These are phyloP conservation scores for Phascolomyces articulosus DNA, from an alignment of 371 early-diverging fungal species.

Conservation along the genomic window DNA sequence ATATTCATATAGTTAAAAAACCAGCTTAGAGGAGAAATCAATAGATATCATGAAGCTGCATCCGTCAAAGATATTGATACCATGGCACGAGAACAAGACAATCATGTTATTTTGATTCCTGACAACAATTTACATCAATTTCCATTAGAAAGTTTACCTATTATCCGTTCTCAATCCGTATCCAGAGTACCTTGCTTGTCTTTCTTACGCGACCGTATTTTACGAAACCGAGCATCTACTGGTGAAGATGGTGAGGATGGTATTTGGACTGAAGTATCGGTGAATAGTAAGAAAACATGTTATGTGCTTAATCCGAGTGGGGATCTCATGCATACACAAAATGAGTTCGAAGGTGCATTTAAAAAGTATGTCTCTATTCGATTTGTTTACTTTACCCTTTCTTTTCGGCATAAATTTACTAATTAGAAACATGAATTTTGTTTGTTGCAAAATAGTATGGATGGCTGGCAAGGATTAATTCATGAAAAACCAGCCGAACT, in stretches of 20 bases:
- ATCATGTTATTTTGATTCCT: constrained; percentile 79
- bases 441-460: no score
- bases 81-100: constrained; percentile 24
- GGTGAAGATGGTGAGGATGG: constrained; percentile 16
- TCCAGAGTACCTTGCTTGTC: constrained; percentile 84
- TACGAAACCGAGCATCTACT: constrained; percentile 25
- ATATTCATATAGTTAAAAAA: constrained; percentile 20
- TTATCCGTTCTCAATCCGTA: constrained; percentile 67
- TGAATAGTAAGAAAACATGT: constrained; percentile 59
- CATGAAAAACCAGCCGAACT: constrained; percentile 71
- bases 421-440: no score
- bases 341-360: constrained; percentile 67
- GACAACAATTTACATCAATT: constrained; percentile 81
- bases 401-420: no score
- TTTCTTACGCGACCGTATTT: constrained; percentile 72
- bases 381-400: background rate
- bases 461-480: constrained; percentile 74
- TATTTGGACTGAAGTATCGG: constrained; percentile 41
- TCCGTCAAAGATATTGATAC: constrained; percentile 17
- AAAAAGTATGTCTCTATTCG: constrained; percentile 32
- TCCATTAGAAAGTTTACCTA: constrained; percentile 87
- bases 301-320: constrained; percentile 92
- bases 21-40: constrained; percentile 18
- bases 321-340: constrained; percentile 84
- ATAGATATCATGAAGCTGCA: constrained; percentile 29